These are phyloP conservation scores for Termitomyces sp. DNA, from an alignment of 768 basidiomycete genomes.

Conservation along the genomic window DNA sequence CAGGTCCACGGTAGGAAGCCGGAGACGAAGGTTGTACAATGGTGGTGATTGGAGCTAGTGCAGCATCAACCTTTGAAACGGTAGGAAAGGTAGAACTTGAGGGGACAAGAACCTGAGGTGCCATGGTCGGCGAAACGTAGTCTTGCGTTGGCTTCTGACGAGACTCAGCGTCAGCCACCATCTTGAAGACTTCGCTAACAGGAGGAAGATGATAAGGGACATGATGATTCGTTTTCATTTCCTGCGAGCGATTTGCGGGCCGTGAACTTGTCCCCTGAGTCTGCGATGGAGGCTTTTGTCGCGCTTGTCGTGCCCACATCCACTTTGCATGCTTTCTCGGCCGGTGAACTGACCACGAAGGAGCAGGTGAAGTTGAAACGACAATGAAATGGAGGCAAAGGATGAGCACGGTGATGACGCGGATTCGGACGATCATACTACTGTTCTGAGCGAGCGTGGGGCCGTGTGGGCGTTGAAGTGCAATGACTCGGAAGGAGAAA, in stretches of 20 bases:
- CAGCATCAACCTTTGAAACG: neutral
- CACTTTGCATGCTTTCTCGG: neutral
- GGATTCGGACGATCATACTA: neutral
- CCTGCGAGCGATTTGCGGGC: neutral
- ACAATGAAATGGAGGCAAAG: neutral
- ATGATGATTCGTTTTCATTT: neutral
- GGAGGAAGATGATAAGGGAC: conserved; percentile 6
- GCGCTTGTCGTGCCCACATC: conserved; percentile 3
- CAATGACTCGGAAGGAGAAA: neutral
- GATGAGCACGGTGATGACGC: neutral
- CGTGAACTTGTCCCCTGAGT: neutral
- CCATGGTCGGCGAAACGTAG: neutral
- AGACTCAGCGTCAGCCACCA: conserved; percentile 3
- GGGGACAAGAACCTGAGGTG: neutral
- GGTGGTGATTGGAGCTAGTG: neutral
- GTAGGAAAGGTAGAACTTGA: neutral
- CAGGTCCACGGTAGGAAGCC: neutral
- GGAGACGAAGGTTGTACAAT: neutral
- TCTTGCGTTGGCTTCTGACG: neutral
- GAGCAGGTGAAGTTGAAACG: neutral
- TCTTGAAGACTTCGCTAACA: conserved; percentile 16
- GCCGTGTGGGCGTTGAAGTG: neutral
- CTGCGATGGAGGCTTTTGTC: neutral
- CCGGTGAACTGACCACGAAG: neutral
- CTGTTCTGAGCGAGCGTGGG: neutral